A percentile compares a stretch with the other conserved stretches of the same genome.
These are phyloP conservation scores for Acmispon strigosus DNA, from an alignment of 306 rosid species.

Conservation along the genomic window DNA sequence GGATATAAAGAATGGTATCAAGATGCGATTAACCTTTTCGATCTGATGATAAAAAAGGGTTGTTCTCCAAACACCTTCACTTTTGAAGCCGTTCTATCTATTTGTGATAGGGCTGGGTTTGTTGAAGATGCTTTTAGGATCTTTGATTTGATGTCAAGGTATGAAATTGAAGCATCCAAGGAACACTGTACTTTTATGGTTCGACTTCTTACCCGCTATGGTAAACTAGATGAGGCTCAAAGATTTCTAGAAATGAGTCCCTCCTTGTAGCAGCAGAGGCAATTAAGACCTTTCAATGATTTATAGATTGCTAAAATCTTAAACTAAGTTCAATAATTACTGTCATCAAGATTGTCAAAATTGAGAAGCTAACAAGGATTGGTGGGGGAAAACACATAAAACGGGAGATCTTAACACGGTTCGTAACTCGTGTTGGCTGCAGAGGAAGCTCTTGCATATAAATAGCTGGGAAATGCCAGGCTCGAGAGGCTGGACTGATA, in stretches of 20 bases:
- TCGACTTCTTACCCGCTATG: constrained; percentile 62
- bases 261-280: constrained; percentile 21
- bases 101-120: constrained; percentile 58
- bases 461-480: too few relatives aligned
- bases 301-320: constrained; percentile 8
- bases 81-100: constrained; percentile 43
- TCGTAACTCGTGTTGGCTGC: too few relatives aligned
- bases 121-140: constrained; percentile 54
- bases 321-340: not conserved
- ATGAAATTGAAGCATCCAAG: constrained; percentile 48
- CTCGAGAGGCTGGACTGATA: too few relatives aligned
- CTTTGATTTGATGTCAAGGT: constrained; percentile 47
- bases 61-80: constrained; percentile 59
- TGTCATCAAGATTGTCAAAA: too few relatives aligned
- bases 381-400: too few relatives aligned
- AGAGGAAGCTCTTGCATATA: too few relatives aligned
- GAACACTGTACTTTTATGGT: constrained; percentile 49
- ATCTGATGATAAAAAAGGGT: constrained; percentile 43
- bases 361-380: too few relatives aligned
- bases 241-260: constrained; percentile 47
- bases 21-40: constrained; percentile 49
- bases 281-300: not conserved
- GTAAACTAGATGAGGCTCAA: constrained; percentile 56
- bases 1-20: constrained; percentile 35
- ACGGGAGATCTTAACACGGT: too few relatives aligned